phyloP scores from a whole-genome alignment of 2,329 filamentous ascomycete genomes.

The Aspergillaceae sp. region DNA sequence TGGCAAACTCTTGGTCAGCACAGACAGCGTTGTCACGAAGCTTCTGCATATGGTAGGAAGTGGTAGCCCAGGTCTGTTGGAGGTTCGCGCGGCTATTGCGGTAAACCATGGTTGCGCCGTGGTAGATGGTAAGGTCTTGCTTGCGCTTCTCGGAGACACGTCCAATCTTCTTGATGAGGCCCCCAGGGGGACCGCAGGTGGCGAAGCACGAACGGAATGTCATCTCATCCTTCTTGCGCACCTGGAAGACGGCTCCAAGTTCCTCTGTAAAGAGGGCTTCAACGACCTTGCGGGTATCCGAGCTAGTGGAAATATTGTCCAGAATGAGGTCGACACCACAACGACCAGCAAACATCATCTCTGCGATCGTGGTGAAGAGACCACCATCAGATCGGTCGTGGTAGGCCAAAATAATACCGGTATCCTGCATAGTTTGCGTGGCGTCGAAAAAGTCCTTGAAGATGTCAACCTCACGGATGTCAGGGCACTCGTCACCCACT shows the following conservation, averaged over 20 bases:
- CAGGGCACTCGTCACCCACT: conserved; percentile 74
- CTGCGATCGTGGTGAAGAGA: conserved; percentile 77
- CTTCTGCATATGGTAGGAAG: conserved; percentile 84
- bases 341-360: conserved; percentile 97
- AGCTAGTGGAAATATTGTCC: conserved; percentile 55
- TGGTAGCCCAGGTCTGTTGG: conserved; percentile 81
- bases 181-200: conserved; percentile 73
- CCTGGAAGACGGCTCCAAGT: conserved; percentile 90
- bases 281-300: conserved; percentile 56
- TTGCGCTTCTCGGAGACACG: conserved; percentile 58
- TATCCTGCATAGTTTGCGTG: conserved; percentile 57
- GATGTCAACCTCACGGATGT: conserved; percentile 71
- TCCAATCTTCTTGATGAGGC: conserved; percentile 77
- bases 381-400: conserved; percentile 93
- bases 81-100: conserved; percentile 61
- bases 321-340: conserved; percentile 80
- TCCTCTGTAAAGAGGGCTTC: conserved; percentile 91
- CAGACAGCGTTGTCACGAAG: conserved; percentile 80
- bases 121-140: conserved; percentile 68
- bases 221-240: conserved; percentile 73
- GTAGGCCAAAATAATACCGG: conserved; percentile 75
- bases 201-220: conserved; percentile 86
- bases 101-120: conserved; percentile 60
- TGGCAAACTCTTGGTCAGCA: conserved; percentile 72
- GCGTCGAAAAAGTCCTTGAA: conserved; percentile 91